Base-by-base conservation (phyloP, 257 asterid genomes). In the Handroanthus guayacan region DNA sequence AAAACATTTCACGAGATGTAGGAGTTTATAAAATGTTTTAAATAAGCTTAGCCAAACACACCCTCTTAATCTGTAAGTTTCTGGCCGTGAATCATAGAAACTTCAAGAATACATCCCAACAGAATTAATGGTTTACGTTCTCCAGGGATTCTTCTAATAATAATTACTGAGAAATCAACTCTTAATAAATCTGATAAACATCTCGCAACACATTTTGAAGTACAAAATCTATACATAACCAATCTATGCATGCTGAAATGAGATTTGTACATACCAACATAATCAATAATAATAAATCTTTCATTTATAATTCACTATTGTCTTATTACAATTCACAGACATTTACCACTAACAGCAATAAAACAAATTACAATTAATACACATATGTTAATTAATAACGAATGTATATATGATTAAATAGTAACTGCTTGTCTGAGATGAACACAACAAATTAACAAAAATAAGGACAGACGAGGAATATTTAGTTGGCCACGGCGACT, bases 221-320 rank as follows among this genome's bases (percentile, higher is more conserved):
- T 34, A 61, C 47, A 62, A 34, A 5, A 62, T 31, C 11, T 38
- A 2, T 36, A 61, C 43, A 61, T 5, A 37, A 66, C 52, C 52
- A 47, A 39, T 11, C 71, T 9, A 70, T 17, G 16, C 18, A 16
- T 47, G 31, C 13, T 14, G 3, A 3, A 36, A 56, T 4, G 12
- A 55, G 57, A 51, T 51, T 51, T 14, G 16, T 47, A 43, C 31
- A 13, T 16, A 79, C 7, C 13, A 48, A 20, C 25, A 52, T 31
- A 14, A 3, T 3, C 3, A 4, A 0, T 16, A 84, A 68, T 50
- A 3, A 47, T 8, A 11, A 52, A 64, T 67, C 71, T 81, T 79
- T 79, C 75, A 78, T 82, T 79, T 81, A 83, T 79, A 69, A 55
- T 44, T 43, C 14, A n/a, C 69, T 75, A 80, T 61, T 77, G 64